Evolutionary conservation across 116 monocot genomes (phyloP), one percentile per base, ranked within the genome.

Genomic region (Iris pallida): DNA sequence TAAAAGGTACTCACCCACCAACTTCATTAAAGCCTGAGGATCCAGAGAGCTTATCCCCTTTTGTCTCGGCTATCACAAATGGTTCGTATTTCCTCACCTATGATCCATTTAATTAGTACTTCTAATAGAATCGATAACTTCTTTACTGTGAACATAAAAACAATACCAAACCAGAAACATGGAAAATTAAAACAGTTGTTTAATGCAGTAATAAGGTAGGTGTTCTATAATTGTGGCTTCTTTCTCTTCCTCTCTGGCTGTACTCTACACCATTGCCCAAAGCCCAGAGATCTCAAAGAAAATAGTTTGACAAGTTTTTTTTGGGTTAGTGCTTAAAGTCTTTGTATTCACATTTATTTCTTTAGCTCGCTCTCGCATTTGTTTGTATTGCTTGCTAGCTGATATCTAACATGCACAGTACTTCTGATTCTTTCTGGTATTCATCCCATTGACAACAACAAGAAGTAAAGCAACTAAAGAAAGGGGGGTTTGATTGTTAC

Each of bases 1-100:
- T 15, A 6, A 71, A 41, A 6, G 16, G 20, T 15, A 42, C 72
- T 73, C 46, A 89, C 91, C 96, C 92, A 17, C 92, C 75, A 62
- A 96, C 89, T 59, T 79, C 63, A 68, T 89, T 89, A 73, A 96
- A 96, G 53, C 92, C 92, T 57, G 78, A 85, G 47, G 89, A 89
- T 12, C 92, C 96, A 19, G 92, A 86, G 8, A 96, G 81, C 70
- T 71, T 75, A 61, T 89, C 86, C 15, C 83, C 89, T 79, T 83
- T 83, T 5, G 89, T 71, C 73, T 96, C 92, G 42, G 62, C 96
- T 10, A 96, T 83, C 45, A 87, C 18, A 68, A 89, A 96, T 5
- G 96, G 72, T 5, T 42, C 69, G 78, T 96, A 96, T 15, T 78
- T 83, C 64, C 95, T 88, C 48, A 90, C 75, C 94, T 94, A 51